These are phyloP conservation scores for Arctium lappa DNA, from an alignment of 129 eudicot species.

Conservation along the genomic window DNA sequence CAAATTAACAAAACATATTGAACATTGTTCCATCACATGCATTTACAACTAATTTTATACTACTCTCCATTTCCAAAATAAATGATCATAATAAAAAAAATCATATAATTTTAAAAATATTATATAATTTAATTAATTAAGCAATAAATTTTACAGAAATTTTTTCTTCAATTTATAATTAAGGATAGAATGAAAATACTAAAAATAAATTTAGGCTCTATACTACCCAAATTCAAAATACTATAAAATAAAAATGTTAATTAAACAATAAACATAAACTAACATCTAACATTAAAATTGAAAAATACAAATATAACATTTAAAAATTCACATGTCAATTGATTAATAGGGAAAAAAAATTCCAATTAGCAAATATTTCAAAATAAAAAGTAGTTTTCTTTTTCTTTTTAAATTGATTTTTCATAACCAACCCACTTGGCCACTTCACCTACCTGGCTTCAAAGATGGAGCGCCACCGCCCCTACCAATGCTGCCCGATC, in stretches of 20 bases:
- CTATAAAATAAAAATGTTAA: not conserved
- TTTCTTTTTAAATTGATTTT: not conserved
- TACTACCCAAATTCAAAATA: not conserved
- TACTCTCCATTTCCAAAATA: no score
- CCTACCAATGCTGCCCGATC: conserved; percentile 22
- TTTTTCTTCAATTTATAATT: no score
- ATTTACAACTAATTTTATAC: no score
- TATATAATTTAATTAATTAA: no score
- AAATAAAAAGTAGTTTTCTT: not conserved
- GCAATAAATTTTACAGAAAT: no score
- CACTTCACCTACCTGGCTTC: conserved; percentile 31
- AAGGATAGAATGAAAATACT: no score
- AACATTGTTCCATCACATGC: no score
- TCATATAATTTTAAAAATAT: no score
- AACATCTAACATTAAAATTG: not conserved
- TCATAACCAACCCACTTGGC: not conserved
- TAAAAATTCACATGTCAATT: conserved; percentile 23
- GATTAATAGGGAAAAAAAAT: not conserved
- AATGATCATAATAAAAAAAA: no score
- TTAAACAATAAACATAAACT: not conserved
- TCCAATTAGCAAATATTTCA: conserved; percentile 5
- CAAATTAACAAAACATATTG: no score
- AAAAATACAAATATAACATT: conserved; percentile 1
- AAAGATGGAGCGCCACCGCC: conserved; percentile 27
- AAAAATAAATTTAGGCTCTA: no score